Conservation (phyloP, 106 monocot genomes). For the Amphibolis antarctica region DNA sequence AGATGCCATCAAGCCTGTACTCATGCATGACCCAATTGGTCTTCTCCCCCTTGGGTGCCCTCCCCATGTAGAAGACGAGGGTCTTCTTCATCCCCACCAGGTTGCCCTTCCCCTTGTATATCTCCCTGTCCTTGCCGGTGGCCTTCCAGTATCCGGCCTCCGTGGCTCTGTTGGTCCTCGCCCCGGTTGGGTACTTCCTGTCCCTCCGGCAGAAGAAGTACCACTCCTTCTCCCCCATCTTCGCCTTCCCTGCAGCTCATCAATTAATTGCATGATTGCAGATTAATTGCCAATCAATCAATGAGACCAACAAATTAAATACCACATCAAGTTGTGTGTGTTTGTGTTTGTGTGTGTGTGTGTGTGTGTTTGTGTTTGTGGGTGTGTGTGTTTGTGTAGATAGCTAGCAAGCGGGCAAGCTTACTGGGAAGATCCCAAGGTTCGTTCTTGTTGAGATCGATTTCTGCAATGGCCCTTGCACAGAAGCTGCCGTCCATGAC, state of each 20-base stretch:
- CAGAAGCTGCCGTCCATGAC: slow-evolving; percentile 16
- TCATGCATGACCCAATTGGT: slow-evolving; percentile 10
- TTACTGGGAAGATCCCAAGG: slow-evolving; percentile 47
- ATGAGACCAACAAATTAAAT: not conserved
- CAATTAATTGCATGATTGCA: too few species aligned
- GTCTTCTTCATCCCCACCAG: slow-evolving; percentile 10
- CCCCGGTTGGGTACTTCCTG: slow-evolving; percentile 18
- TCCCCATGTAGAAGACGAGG: slow-evolving; percentile 6
- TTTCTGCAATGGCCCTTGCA: slow-evolving; percentile 28
- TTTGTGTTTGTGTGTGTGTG: too few species aligned
- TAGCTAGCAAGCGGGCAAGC: not conserved
- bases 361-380: too few species aligned
- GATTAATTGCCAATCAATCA: not conserved
- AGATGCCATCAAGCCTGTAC: slow-evolving; percentile 5
- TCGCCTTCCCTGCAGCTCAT: slow-evolving; percentile 19
- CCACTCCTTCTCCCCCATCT: slow-evolving; percentile 24
- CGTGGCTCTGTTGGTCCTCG: slow-evolving; percentile 13
- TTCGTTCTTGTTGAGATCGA: slow-evolving; percentile 38
- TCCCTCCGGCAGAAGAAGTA: slow-evolving; percentile 15
- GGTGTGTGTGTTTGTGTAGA: too few species aligned
- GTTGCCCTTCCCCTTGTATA: slow-evolving; percentile 1
- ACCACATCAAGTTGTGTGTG: too few species aligned
- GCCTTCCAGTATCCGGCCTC: slow-evolving; percentile 13
- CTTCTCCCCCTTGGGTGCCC: slow-evolving; percentile 5
- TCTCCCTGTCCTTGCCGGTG: slow-evolving; percentile 11